phyloP scores from a whole-genome alignment of 1,284 basidiomycete species.

The Anthracocystis panici-leucophaei region DNA sequence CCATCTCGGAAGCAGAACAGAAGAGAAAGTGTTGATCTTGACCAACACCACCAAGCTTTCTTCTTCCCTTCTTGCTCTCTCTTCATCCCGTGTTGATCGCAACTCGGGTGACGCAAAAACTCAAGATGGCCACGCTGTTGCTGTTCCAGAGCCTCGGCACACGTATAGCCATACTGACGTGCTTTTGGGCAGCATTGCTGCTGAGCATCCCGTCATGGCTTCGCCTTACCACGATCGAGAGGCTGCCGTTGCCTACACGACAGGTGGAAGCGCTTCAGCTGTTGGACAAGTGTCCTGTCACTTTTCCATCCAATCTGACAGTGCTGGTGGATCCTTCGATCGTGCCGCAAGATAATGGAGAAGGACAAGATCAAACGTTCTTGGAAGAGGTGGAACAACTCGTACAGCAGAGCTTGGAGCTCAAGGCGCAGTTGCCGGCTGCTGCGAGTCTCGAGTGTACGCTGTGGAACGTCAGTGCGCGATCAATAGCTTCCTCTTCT shows the following conservation, averaged over 20 bases:
- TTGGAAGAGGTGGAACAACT: constrained; percentile 28
- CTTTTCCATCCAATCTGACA: constrained; percentile 15
- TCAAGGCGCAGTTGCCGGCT: constrained; percentile 18
- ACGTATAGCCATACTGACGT: constrained; percentile 37
- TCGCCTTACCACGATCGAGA: constrained; percentile 55
- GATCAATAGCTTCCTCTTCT: not conserved
- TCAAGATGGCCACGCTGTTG: constrained; percentile 22
- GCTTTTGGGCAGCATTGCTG: constrained; percentile 52
- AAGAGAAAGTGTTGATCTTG: constrained; percentile 27
- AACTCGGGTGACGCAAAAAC: not conserved
- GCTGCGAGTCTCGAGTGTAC: constrained; percentile 39
- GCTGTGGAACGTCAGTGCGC: constrained; percentile 26
- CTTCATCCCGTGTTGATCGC: not conserved
- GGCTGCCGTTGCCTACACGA: constrained; percentile 52
- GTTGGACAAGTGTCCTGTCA: constrained; percentile 36
- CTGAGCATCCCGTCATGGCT: constrained; percentile 60
- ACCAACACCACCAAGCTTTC: not conserved
- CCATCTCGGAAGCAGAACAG: not conserved
- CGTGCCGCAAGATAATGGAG: constrained; percentile 4
- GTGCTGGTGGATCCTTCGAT: constrained; percentile 20
- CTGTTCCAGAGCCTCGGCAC: constrained; percentile 45
- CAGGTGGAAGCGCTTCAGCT: constrained; percentile 35
- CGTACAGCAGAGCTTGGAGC: constrained; percentile 29
- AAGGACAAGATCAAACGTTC: not conserved
- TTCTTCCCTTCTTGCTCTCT: not conserved